Evolutionary conservation across 1,284 basidiomycete genomes (phyloP).

Genomic region (Pyrrhoderma noxium): DNA sequence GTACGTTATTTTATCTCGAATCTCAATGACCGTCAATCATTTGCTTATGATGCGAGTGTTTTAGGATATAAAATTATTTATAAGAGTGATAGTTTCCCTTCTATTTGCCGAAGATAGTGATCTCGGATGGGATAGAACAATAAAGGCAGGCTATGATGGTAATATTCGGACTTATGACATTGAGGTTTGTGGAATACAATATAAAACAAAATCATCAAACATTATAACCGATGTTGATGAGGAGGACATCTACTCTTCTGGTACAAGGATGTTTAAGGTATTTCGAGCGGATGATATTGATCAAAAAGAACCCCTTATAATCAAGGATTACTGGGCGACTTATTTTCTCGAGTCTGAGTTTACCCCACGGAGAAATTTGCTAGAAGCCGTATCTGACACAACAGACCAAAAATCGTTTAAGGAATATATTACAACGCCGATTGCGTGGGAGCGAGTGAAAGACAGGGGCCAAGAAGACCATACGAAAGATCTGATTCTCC

Average conservation of each 20-base stretch:
- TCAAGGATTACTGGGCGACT: background rate
- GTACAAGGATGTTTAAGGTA: background rate
- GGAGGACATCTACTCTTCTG: background rate
- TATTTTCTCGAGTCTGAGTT: background rate
- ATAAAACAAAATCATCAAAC: background rate
- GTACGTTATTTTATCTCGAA: too few species aligned
- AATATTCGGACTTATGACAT: slow-evolving; percentile 2
- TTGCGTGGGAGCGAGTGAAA: background rate
- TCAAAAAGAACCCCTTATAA: background rate
- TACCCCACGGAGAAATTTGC: background rate
- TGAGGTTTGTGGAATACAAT: background rate
- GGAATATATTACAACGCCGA: background rate
- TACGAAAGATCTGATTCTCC: background rate
- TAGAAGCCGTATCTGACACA: background rate
- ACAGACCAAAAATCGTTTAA: background rate
- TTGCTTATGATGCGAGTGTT: too few species aligned
- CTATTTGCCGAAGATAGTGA: slow-evolving; percentile 1
- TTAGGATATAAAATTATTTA: background rate
- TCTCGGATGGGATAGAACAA: slow-evolving; percentile 4
- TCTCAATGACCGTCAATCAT: too few species aligned
- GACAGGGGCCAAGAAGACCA: background rate
- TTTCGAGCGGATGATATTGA: background rate
- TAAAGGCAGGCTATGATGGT: background rate
- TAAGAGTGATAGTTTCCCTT: background rate
- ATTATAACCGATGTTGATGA: background rate